Evolutionary conservation across 257 asterid genomes (phyloP).

Genomic region (Nicotiana noctiflora): DNA sequence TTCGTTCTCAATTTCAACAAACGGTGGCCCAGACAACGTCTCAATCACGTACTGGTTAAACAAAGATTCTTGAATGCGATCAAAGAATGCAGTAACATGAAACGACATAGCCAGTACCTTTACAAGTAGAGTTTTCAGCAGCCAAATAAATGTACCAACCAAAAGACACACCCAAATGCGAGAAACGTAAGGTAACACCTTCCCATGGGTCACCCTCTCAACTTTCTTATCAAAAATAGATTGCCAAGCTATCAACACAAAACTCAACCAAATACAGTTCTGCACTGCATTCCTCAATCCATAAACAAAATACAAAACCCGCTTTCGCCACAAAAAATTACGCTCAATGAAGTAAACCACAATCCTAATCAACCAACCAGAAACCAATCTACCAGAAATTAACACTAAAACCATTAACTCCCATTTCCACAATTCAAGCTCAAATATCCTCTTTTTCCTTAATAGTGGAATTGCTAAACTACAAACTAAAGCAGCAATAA

Average conservation of each 20-base stretch:
- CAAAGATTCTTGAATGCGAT: constrained; percentile 67
- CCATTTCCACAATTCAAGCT: constrained; percentile 73
- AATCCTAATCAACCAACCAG: constrained; percentile 68
- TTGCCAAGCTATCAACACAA: constrained; percentile 76
- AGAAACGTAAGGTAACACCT: constrained; percentile 45
- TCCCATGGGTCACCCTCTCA: constrained; percentile 26
- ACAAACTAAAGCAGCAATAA: constrained; percentile 43
- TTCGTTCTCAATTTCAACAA: constrained; percentile 50
- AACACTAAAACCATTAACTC: constrained; percentile 60
- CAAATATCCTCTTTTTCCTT: constrained; percentile 18
- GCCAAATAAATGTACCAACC: constrained; percentile 73
- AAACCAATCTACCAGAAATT: constrained; percentile 67
- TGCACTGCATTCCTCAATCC: constrained; percentile 74
- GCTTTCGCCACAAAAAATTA: constrained; percentile 54
- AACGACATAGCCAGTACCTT: constrained; percentile 77
- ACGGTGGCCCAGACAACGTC: constrained; percentile 60
- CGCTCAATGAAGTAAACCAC: constrained; percentile 56
- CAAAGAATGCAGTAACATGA: constrained; percentile 72
- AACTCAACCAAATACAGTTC: constrained; percentile 63
- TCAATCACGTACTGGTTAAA: constrained; percentile 69
- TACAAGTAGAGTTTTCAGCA: constrained; percentile 58
- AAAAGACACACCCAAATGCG: constrained; percentile 75
- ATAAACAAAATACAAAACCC: constrained; percentile 72
- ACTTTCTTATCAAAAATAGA: constrained; percentile 53
- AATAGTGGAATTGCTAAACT: constrained; percentile 30